These are phyloP conservation scores for Persicaria maculosa DNA, from an alignment of 148 eudicot genomes.

Conservation along the genomic window DNA sequence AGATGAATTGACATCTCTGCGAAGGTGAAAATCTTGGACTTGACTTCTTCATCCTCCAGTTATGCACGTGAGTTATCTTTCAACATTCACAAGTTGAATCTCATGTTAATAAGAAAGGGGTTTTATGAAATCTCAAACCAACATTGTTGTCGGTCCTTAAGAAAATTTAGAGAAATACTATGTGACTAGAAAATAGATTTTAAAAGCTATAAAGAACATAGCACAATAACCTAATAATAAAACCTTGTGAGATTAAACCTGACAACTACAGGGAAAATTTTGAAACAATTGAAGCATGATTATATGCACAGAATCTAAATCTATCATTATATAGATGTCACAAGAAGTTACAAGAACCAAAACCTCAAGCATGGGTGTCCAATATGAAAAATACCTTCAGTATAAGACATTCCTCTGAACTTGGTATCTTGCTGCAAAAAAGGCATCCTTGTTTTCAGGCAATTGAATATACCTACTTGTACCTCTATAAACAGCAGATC, in stretches of 20 bases:
- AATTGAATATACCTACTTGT: not conserved
- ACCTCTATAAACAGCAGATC: not conserved
- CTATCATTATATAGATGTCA: not conserved
- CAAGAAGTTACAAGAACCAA: not conserved
- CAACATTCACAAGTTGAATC: too few relatives aligned
- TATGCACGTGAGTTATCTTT: not conserved
- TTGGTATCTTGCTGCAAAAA: constrained; percentile 3
- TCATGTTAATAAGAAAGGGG: not conserved
- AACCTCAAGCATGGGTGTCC: not conserved
- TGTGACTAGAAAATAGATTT: not conserved
- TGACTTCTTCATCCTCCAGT: not conserved
- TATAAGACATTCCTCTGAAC: not conserved
- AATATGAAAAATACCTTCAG: constrained; percentile 1
- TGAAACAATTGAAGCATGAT: not conserved
- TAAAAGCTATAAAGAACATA: not conserved
- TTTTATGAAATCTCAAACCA: not conserved
- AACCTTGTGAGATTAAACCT: not conserved
- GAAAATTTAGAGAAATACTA: not conserved
- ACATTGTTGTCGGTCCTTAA: not conserved
- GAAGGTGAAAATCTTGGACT: not conserved
- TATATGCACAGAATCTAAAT: not conserved
- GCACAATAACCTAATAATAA: not conserved
- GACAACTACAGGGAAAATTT: not conserved
- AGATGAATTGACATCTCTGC: not conserved
- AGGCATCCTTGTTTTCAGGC: not conserved